Evolutionary conservation across 73 alveolate species (phyloP).

Genomic region (Paramecium pentaurelia): DNA sequence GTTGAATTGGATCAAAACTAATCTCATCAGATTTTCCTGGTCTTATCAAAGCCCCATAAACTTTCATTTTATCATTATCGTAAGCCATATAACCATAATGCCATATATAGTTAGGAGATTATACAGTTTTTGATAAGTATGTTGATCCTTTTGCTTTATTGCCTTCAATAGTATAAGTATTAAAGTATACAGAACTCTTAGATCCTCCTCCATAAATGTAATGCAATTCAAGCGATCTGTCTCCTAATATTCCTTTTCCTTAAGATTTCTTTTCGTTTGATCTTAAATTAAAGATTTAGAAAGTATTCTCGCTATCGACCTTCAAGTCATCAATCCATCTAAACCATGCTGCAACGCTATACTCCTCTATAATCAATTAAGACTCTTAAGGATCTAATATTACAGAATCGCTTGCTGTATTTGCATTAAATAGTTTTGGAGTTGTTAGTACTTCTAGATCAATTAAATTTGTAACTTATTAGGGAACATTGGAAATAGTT

Average conservation of each 20-base stretch:
- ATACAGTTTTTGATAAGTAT: background rate
- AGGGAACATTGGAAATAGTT: background rate
- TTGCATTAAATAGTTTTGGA: constrained; percentile 20
- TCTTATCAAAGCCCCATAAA: constrained; percentile 11
- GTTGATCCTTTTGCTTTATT: constrained; percentile 7
- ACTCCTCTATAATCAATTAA: constrained; percentile 3
- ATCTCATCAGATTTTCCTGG: constrained; percentile 40
- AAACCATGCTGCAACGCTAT: constrained; percentile 37
- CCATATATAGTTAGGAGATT: background rate
- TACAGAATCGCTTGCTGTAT: background rate
- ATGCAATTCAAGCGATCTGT: constrained; percentile 30
- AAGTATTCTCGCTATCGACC: background rate
- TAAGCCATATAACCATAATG: background rate
- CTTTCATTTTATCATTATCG: background rate
- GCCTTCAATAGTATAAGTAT: constrained; percentile 44
- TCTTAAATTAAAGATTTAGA: constrained; percentile 30
- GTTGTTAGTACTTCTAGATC: background rate
- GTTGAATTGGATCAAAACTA: background rate
- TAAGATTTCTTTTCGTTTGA: background rate
- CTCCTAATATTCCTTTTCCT: constrained; percentile 40
- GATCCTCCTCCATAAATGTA: constrained; percentile 43
- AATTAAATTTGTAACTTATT: background rate
- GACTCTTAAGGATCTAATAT: background rate
- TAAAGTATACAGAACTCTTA: background rate
- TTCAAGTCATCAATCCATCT: constrained; percentile 48